Evolutionary conservation across 768 basidiomycete genomes (phyloP).

Genomic region (Suillus tomentosus): DNA sequence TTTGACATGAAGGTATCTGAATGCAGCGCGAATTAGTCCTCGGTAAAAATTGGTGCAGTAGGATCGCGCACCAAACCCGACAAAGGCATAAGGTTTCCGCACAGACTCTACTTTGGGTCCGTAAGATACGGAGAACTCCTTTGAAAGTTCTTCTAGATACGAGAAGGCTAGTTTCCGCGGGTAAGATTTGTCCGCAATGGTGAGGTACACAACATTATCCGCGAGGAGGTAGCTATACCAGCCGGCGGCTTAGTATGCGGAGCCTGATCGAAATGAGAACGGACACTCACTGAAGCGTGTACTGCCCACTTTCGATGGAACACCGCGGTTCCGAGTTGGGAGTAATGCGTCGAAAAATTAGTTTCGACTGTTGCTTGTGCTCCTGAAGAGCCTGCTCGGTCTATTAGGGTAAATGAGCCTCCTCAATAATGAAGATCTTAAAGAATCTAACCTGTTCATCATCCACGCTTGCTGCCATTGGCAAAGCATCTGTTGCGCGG

Average conservation of each 20-base stretch:
- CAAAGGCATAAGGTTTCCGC: constrained; percentile 97
- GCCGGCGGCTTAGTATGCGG: constrained; percentile 10
- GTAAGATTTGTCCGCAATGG: constrained; percentile 96
- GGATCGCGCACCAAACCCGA: constrained; percentile 82
- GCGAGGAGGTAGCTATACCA: constrained; percentile 84
- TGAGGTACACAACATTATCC: constrained; percentile 93
- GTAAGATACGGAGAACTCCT: constrained; percentile 92
- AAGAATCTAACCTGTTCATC: constrained; percentile 79
- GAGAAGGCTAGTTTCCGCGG: constrained; percentile 97
- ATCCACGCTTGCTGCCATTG: constrained; percentile 94
- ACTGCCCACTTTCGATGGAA: constrained; percentile 93
- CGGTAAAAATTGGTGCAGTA: constrained; percentile 6
- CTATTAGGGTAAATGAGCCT: constrained; percentile 41
- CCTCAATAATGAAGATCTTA: not conserved
- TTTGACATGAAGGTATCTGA: constrained; percentile 99
- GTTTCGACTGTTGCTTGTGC: constrained; percentile 97
- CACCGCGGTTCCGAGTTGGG: constrained; percentile 94
- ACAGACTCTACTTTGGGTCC: constrained; percentile 91
- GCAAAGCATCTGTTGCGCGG: constrained; percentile 83
- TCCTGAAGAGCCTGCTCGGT: constrained; percentile 93
- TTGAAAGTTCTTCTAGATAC: constrained; percentile 94
- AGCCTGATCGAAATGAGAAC: constrained; percentile 8
- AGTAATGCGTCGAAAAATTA: constrained; percentile 92
- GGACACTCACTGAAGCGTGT: constrained; percentile 87
- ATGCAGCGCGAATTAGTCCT: constrained; percentile 10